Conservation (phyloP, 192 early-diverging fungal genomes). For the Pecoramyces ruminantium region DNA sequence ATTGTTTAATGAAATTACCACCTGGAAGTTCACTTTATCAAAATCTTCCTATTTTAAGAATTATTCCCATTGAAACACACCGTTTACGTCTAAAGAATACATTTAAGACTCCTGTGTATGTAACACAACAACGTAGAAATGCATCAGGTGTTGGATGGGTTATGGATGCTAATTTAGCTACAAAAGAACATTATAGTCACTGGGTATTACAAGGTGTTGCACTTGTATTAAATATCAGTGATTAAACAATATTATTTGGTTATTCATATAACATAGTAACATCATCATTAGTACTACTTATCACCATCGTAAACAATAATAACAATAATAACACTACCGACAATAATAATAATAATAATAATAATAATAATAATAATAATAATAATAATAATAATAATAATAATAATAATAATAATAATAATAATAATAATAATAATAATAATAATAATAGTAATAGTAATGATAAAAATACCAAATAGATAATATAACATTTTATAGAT, state of each 20-base stretch:
- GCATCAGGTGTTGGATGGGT: conserved; percentile 45
- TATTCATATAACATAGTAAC: background rate
- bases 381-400: too few species aligned
- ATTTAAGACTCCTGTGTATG: conserved; percentile 45
- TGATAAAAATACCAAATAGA: too few species aligned
- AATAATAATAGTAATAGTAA: too few species aligned
- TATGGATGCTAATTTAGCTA: conserved; percentile 40
- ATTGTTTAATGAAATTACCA: conserved; percentile 22
- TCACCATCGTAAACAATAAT: too few species aligned
- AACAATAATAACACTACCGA: too few species aligned
- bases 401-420: too few species aligned
- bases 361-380: too few species aligned
- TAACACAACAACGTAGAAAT: conserved; percentile 37
- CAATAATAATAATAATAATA: too few species aligned
- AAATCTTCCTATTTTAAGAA: conserved; percentile 36
- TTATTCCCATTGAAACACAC: conserved; percentile 41
- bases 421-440: too few species aligned
- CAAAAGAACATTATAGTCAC: conserved; percentile 32
- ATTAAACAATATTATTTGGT: background rate
- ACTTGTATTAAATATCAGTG: conserved; percentile 24
- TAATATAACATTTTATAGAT: too few species aligned
- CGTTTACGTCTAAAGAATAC: conserved; percentile 40
- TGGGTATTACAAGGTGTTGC: conserved; percentile 44
- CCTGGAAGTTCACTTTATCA: conserved; percentile 30
- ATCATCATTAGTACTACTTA: too few species aligned